Base-by-base conservation (phyloP, 192 early-diverging fungal species). In the Coemansia reversa region DNA sequence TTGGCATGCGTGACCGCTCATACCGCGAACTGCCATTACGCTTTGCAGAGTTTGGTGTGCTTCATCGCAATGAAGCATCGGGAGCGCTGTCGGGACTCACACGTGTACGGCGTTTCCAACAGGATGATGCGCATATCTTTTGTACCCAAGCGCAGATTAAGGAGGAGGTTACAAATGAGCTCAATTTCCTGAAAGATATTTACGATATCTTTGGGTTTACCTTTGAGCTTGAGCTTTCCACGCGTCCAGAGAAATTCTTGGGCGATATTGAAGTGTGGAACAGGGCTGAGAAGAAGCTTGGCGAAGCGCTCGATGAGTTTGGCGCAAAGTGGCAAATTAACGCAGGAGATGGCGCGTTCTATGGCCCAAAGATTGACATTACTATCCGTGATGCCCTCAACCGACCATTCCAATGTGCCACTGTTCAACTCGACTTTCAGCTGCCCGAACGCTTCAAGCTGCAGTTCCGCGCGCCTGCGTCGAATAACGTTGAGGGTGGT, bases 291-390 rank as follows among this genome's bases (percentile, higher is more conserved):
- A 81, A 83, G 79, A 83, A 81, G 69, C 84, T 98, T 33, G 83
- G 83, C 19, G 83, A 86, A 54, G 87, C 93, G 14, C 82, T 98
- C 54, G 84, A 91, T 70, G 83, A 86, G 48, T 95, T 91, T 82
- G 91, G 91, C 35, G 60, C 83, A 25, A 75, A 76, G 23, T 99
- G 97, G 97, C 86, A 87, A 68, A 52, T 98, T 52, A 93, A 98
- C 76, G 90, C 89, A 8, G 93, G 93, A 63, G 97, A 99, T 81
- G 97, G 97, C 47, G 97, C 97, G 22, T 99, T 99, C 87, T 99
- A 99, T 76, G 97, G 97, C n/a, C 97, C 97, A 73, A 99, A 99
- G 90, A 93, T 99, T 72, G 97, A 99, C 82, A 98, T 99, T 76
- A 88, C 88, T 35, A 92, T 98, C 71, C 84, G 89, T 12, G 97